Base-by-base conservation (phyloP, 2,329 filamentous ascomycete species). In the Leptographium radiaticola region DNA sequence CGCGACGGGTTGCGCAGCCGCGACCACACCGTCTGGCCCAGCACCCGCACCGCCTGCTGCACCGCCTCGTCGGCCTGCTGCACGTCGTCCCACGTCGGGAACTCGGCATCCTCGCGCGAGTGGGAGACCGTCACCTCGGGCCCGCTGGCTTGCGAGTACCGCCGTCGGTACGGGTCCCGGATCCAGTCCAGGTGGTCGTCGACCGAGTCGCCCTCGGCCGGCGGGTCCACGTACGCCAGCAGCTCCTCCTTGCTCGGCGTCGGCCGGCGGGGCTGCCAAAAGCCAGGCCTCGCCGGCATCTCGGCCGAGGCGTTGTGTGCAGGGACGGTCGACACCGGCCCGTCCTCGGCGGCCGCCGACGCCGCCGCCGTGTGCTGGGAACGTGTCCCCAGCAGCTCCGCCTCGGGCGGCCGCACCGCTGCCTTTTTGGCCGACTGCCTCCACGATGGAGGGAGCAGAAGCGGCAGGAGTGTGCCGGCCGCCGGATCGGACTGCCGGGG, bases 151-250 rank as follows among this genome's bases (percentile, higher is more conserved):
- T 67, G 68, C 10, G 79, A 78, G 60, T 79, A 81, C 15, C 75
- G 71, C 36, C 75, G 70, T 49, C 74, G 68, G 57, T 75, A 79
- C 0, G 77, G 79, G 55, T 81, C 76, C 30, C 69, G 70, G 48
- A 79, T 62, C 46, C 73, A 71, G 38, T 74, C 66, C 44, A 81
- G 66, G 56, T 80, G 72, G 33, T 81, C 76, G 15, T 80, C 72
- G 12, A 76, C 73, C 7, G 69, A 69, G 18, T 68, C 68, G 49
- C 70, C 70, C 45, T 71, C 70, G 51, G 72, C 68, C 44, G 75
- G 74, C 20, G 73, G 70, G 44, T 75, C 72, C 46, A 84, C 72
- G 48, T 81, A 67, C 0, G 67, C 70, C 55, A 82, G 67, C 33
- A 83, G 70, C 49, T 79, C 70, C 30, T 75, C 62, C 60, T 70